Conservation (phyloP, 108 stramenopile species). For the Aurantiochytrium sp. region DNA sequence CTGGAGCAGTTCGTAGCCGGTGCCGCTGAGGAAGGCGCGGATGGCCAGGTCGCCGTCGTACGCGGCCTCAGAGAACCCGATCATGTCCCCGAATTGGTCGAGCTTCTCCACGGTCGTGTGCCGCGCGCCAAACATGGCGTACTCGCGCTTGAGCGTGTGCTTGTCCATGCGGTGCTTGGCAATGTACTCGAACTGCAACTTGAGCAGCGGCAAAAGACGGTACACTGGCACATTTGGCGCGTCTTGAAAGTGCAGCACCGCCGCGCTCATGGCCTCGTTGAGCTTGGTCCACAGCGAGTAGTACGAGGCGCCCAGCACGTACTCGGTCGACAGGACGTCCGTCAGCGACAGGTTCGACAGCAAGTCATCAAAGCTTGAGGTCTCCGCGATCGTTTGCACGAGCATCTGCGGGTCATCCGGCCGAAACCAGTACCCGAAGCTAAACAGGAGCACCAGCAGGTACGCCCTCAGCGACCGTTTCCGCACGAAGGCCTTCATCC, state of each 20-base stretch:
- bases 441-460: background rate
- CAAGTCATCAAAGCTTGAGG: background rate
- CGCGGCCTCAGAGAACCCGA: background rate
- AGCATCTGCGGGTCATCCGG: background rate
- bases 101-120: background rate
- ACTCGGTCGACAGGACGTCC: background rate
- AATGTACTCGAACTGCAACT: background rate
- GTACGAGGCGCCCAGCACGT: background rate
- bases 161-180: background rate
- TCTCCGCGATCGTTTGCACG: background rate
- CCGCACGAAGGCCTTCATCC: background rate
- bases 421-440: background rate
- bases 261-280: background rate
- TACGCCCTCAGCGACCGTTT: background rate
- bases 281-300: conserved; percentile 1
- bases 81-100: background rate
- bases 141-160: background rate
- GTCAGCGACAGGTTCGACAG: background rate
- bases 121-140: background rate
- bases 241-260: conserved; percentile 13
- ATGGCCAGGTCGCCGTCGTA: background rate
- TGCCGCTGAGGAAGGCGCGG: background rate
- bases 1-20: background rate
- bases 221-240: background rate
- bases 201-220: background rate